These are phyloP conservation scores for Macadamia tetraphylla DNA, from an alignment of 164 flowering plant genomes.

Conservation along the genomic window DNA sequence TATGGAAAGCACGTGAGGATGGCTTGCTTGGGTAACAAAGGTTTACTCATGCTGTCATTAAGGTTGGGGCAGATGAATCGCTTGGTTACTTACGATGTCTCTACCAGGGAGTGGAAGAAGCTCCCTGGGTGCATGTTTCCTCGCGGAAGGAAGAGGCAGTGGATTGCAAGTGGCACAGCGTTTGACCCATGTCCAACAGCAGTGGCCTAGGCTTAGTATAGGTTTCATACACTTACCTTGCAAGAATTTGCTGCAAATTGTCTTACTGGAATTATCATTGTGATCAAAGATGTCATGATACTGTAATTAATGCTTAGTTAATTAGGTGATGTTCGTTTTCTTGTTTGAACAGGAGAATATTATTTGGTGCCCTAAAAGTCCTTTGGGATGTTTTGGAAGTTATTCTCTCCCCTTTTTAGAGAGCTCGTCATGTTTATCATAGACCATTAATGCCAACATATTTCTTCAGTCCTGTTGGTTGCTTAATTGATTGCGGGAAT, in stretches of 20 bases:
- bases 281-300: no score
- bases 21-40: constrained; percentile 95
- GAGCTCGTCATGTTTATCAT: no score
- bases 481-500: no score
- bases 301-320: no score
- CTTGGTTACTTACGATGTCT: constrained; percentile 65
- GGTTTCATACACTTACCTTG: neutral
- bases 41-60: constrained; percentile 82
- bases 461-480: no score
- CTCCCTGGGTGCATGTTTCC: constrained; percentile 74
- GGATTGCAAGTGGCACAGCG: constrained; percentile 90
- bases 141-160: constrained; percentile 65
- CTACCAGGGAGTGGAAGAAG: constrained; percentile 66
- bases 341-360: no score
- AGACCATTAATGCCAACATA: no score
- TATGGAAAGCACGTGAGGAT: constrained; percentile 96
- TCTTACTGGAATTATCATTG: neutral
- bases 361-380: no score
- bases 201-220: constrained; percentile 30
- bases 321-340: no score
- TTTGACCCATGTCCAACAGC: constrained; percentile 81
- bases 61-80: constrained; percentile 78
- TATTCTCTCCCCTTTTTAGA: no score
- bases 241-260: constrained; percentile 1
- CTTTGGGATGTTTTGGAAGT: no score